Base-by-base conservation (phyloP, 176 grass and related monocot genomes). In the Coix lacrymajobi region DNA sequence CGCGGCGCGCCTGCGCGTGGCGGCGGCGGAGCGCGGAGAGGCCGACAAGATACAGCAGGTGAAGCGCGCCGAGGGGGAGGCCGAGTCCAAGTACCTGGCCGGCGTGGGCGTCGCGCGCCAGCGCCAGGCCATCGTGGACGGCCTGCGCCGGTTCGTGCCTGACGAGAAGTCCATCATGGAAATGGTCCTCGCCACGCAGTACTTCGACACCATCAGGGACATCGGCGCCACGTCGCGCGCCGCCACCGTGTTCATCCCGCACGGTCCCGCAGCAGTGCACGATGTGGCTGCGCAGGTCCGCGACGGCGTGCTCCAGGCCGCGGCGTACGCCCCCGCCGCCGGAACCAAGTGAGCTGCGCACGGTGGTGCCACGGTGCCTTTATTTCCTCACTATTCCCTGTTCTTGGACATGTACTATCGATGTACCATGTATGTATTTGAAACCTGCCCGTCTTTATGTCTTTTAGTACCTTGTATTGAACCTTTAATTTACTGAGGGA, bases 131-230 rank as follows among this genome's bases (percentile, higher is more conserved):
- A 92, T 92, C 63, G 83, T 89, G 4, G 90, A 92, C 3, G 86
- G 86, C 6, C 83, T 89, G 31, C 72, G 69, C 68, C 46, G 63
- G 0, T 81, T 79, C 77, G 90, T 86, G 19, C 78, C 72, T 33
- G 69, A 73, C 71, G 82, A 82, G n/a, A 86, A 86, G 82, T 74
- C 85, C 57, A 83, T 92, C 58, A 89, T 86, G 82, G 86, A 92
- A 57, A 88, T 85, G 86, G 86, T 92, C 2, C 86, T 92, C 69
- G 72, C 88, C 68, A 85, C 82, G 11, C 90, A 89, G 71, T 92
- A 92, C 83, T 92, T 89, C 52, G 86, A 92, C 70, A 88, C 86
- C 82, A 92, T 92, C 77, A 49, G 70, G 40, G 86, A 92, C 28
- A 79, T 89, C 29, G 86, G 73, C 24, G 78, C 86, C 67, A 11